Evolutionary conservation across 257 asterid species (phyloP), one percentile per base, ranked within the genome.

Genomic region (Plantago ovata): DNA sequence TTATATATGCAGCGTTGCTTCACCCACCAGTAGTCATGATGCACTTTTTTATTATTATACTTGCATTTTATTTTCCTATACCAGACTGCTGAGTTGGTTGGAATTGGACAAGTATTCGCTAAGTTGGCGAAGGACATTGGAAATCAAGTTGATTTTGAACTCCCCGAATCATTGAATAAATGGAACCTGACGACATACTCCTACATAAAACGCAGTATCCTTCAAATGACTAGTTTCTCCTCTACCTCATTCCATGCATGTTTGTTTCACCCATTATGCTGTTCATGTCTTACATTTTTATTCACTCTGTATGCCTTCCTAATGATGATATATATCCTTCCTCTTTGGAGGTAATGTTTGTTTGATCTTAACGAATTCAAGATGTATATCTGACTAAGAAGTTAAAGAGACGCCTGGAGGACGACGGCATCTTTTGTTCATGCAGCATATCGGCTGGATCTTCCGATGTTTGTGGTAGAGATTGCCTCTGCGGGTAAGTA

Each of bases 191-290:
- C 84, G n/a, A 61, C 95, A 23, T 92, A 69, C 85, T 77, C 81
- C 57, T 68, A 23, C 59, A 92, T 92, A 77, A 85, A 71, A 73
- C 95, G 95, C 72, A 92, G 98, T 92, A 92, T 92, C 98, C 94
- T 60, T 56, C 15, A 44, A 49, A 20, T 13, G 7, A 14, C 55
- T 45, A 50, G 45, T 56, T 60, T 32, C 40, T 46, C 11, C 32
- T 15, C 40, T 18, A n/a, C 21, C 3, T 33, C 51, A 41, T 32
- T 52, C 16, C 62, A 44, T 52, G 56, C 65, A 38, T 45, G 53
- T 39, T 13, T 50, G 6, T 14, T 47, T 9, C 3, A 15, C 53
- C 20, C 28, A 49, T 38, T 55, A 43, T 68, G 58, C 28, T 40
- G 16, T 45, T 65, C 40, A 18, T 24, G 22, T 23, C 57, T 33